These are phyloP conservation scores for Phytophthora cactorum DNA, from an alignment of 352 stramenopile species.

Conservation along the genomic window DNA sequence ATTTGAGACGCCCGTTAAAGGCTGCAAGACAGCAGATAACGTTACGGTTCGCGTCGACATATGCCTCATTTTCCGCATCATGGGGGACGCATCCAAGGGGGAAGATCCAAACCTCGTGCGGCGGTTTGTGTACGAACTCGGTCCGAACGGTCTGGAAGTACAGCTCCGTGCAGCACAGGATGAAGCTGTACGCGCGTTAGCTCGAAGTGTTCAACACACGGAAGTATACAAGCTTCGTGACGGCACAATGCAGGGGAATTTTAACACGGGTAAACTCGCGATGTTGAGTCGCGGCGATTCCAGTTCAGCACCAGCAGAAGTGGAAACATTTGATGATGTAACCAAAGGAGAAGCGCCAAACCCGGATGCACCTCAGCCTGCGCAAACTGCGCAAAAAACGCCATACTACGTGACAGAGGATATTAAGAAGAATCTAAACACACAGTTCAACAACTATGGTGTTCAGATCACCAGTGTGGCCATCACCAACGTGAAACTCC, in stretches of 20 bases:
- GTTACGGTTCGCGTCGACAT: constrained; percentile 90
- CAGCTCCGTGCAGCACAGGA: constrained; percentile 86
- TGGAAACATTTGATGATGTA: constrained; percentile 5
- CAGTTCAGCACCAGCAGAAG: constrained; percentile 26
- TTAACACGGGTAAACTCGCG: constrained; percentile 45
- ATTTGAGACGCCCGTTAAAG: constrained; percentile 89
- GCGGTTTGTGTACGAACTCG: constrained; percentile 91
- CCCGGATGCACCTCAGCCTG: constrained; percentile 8
- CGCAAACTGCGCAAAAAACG: constrained; percentile 15
- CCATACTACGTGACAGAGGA: constrained; percentile 66
- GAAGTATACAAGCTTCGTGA: constrained; percentile 88
- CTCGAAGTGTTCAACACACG: constrained; percentile 85
- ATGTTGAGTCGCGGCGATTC: constrained; percentile 25
- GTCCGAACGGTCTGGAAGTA: constrained; percentile 81
- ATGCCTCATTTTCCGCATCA: constrained; percentile 89
- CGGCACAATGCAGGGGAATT: constrained; percentile 69
- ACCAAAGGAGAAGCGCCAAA: not conserved
- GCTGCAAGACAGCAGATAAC: constrained; percentile 90
- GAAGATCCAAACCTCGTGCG: constrained; percentile 87
- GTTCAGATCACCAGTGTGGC: constrained; percentile 78
- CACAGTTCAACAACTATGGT: constrained; percentile 78
- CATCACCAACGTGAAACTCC: constrained; percentile 78
- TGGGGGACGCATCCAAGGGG: constrained; percentile 78
- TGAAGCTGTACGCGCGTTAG: constrained; percentile 80
- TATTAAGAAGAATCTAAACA: constrained; percentile 76